Conservation (phyloP, 225 moss, liverwort and hornwort species). For the Ulota crispa region DNA sequence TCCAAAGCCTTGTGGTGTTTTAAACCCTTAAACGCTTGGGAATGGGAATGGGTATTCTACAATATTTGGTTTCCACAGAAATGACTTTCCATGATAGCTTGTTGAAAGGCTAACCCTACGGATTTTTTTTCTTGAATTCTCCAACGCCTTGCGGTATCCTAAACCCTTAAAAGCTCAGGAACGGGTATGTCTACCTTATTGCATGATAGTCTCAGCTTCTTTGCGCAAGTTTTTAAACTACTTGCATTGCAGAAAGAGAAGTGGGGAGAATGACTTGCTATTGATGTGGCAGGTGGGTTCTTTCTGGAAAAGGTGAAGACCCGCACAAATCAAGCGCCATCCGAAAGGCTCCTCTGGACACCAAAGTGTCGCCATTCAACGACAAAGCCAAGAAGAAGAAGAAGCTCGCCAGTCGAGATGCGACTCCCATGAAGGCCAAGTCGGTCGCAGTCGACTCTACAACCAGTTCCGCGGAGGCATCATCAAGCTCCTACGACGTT, state of each 20-base stretch:
- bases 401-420: slow-evolving; percentile 20
- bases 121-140: too few species aligned
- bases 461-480: not conserved
- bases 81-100: too few species aligned
- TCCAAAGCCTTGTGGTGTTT: too few species aligned
- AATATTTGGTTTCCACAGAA: too few species aligned
- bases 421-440: slow-evolving; percentile 15
- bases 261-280: not conserved
- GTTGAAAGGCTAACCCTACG: too few species aligned
- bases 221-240: too few species aligned
- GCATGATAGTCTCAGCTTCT: too few species aligned
- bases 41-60: too few species aligned
- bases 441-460: not conserved
- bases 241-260: not conserved
- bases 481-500: not conserved
- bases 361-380: slow-evolving; percentile 22
- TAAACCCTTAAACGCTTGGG: too few species aligned
- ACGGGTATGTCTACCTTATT: too few species aligned
- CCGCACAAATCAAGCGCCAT: slow-evolving; percentile 42
- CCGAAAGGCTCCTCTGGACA: slow-evolving; percentile 52
- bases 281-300: slow-evolving; percentile 58
- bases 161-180: too few species aligned
- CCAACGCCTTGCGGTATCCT: too few species aligned
- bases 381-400: slow-evolving; percentile 41
- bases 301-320: slow-evolving; percentile 56